Conservation (phyloP, 2,329 filamentous ascomycete species). For the Coniosporium uncinatum region DNA sequence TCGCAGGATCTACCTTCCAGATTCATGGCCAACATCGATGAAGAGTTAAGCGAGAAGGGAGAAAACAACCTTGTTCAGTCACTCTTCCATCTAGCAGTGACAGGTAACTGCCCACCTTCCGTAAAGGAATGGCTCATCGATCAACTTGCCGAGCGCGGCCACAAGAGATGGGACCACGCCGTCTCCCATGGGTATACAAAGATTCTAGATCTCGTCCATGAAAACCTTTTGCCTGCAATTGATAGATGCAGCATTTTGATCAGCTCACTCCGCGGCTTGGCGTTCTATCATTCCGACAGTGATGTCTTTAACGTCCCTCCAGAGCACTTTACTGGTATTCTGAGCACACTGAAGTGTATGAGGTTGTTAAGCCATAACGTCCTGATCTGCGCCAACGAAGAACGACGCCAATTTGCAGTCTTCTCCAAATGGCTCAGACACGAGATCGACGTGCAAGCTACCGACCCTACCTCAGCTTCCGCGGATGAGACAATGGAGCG, state of each 20-base stretch:
- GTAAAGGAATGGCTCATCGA: constrained; percentile 88
- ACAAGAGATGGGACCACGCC: constrained; percentile 93
- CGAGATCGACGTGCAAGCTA: constrained; percentile 73
- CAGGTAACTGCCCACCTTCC: constrained; percentile 69
- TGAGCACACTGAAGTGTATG: constrained; percentile 71
- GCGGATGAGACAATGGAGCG: constrained; percentile 72
- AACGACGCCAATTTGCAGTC: constrained; percentile 68
- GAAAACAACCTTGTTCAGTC: constrained; percentile 67
- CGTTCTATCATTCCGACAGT: constrained; percentile 69
- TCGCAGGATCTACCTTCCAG: constrained; percentile 71
- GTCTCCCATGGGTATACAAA: constrained; percentile 73
- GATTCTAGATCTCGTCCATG: constrained; percentile 72
- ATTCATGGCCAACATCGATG: constrained; percentile 75
- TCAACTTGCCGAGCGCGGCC: constrained; percentile 73
- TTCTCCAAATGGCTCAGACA: constrained; percentile 84
- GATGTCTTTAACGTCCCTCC: constrained; percentile 46
- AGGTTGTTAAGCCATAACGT: constrained; percentile 70
- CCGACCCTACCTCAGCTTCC: constrained; percentile 50
- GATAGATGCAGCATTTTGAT: constrained; percentile 80
- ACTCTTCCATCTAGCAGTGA: constrained; percentile 79
- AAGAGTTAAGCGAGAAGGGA: constrained; percentile 63
- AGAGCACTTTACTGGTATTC: constrained; percentile 31
- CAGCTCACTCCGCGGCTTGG: constrained; percentile 77
- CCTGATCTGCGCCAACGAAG: constrained; percentile 64
- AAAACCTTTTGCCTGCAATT: constrained; percentile 83